phyloP scores from a whole-genome alignment of 2,329 filamentous ascomycete species.

The Fusarium devonianum region DNA sequence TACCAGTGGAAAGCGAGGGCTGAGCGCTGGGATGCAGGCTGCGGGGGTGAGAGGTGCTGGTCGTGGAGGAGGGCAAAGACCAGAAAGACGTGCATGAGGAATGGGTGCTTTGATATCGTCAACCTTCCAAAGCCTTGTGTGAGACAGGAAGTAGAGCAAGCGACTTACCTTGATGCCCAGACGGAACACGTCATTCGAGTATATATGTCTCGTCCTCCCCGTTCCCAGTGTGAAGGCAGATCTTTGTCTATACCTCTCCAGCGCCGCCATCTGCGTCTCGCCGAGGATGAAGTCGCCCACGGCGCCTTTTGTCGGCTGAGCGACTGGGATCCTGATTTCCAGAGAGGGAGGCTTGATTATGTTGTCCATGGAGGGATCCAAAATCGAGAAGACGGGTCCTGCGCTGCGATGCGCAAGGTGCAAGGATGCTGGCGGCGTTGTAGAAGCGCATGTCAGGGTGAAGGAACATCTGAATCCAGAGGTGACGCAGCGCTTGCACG shows the following conservation, averaged over 20 bases:
- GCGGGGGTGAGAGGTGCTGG: conserved; percentile 46
- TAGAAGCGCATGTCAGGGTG: conserved; percentile 35
- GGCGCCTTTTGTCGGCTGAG: conserved; percentile 26
- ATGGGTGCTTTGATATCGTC: conserved; percentile 51
- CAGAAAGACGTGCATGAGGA: conserved; percentile 62
- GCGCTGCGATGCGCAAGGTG: conserved; percentile 32
- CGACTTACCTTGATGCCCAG: conserved; percentile 50
- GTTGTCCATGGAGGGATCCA: conserved; percentile 3
- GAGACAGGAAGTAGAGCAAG: too few species aligned
- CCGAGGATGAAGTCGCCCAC: conserved; percentile 44
- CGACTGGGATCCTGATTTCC: conserved; percentile 36
- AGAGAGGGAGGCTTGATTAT: conserved; percentile 21
- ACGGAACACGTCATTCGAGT: conserved; percentile 46
- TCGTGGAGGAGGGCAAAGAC: conserved; percentile 63
- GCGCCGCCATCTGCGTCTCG: conserved; percentile 44
- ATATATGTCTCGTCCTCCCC: conserved; percentile 41
- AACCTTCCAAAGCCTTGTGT: neutral
- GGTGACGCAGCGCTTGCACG: conserved; percentile 55
- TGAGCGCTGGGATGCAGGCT: conserved; percentile 36
- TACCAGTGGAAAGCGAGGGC: conserved; percentile 56
- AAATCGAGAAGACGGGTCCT: conserved; percentile 17
- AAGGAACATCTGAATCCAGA: conserved; percentile 60
- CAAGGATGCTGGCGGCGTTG: conserved; percentile 27
- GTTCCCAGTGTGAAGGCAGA: conserved; percentile 53
- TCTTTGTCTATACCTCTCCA: conserved; percentile 53